A percentile compares a stretch with the other conserved stretches of the same genome.
These are phyloP conservation scores for Conringia planisiliqua DNA, from an alignment of 345 rosid species.

Conservation along the genomic window DNA sequence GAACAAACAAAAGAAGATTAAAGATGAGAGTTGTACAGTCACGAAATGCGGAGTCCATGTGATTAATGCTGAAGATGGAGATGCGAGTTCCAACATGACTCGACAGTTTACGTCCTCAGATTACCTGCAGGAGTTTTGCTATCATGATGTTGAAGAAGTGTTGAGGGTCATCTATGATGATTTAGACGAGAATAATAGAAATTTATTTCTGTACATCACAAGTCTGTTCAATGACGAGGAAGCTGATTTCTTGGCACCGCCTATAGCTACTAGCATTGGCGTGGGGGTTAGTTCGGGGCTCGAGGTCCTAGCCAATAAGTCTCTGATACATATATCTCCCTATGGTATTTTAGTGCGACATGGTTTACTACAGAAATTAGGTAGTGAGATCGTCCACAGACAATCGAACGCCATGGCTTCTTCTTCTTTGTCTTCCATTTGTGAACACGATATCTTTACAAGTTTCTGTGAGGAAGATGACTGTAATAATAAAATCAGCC, in stretches of 20 bases:
- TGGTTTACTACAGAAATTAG: not conserved
- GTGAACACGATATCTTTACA: not conserved
- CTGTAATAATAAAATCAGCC: not conserved
- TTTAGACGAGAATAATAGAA: not conserved
- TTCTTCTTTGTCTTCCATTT: too few relatives aligned
- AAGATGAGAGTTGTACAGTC: not conserved
- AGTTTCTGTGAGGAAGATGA: not conserved
- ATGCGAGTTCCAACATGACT: not conserved
- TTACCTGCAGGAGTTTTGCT: not conserved
- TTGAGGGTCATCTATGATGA: not conserved
- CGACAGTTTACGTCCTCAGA: not conserved
- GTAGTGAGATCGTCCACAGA: not conserved
- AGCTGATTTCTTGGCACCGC: not conserved
- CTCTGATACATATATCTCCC: slow-evolving; percentile 3
- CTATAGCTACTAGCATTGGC: not conserved
- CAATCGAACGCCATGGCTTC: not conserved
- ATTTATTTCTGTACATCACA: not conserved
- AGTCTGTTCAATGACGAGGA: not conserved
- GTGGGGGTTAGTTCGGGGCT: not conserved
- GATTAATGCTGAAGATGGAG: not conserved
- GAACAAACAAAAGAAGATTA: not conserved
- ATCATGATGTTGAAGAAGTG: not conserved
- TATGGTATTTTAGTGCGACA: not conserved
- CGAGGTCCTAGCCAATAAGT: not conserved
- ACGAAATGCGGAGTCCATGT: not conserved